Conservation (phyloP, 2,329 filamentous ascomycete species). For the Calonectria pseudoreteaudii region DNA sequence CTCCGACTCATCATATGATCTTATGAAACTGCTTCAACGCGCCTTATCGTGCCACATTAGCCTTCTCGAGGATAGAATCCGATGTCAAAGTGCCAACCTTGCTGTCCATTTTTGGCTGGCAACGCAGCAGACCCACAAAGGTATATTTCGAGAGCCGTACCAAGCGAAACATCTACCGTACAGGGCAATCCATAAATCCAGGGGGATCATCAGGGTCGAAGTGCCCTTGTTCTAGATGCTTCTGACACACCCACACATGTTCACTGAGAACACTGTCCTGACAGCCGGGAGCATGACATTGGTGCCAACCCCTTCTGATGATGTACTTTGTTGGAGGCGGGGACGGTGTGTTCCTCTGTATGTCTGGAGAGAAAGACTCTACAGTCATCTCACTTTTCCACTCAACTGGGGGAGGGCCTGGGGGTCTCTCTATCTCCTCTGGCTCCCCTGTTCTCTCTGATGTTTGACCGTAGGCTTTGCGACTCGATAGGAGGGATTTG, state of each 20-base stretch:
- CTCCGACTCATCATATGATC: not conserved
- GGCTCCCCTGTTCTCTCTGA: not conserved
- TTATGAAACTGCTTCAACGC: not conserved
- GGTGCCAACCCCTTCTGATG: conserved; percentile 8
- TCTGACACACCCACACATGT: conserved; percentile 17
- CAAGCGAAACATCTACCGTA: not conserved
- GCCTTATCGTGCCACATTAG: not conserved
- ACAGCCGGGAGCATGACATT: conserved; percentile 11
- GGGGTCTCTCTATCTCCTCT: not conserved
- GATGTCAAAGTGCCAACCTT: not conserved
- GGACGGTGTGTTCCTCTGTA: not conserved
- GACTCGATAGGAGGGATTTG: not conserved
- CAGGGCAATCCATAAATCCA: conserved; percentile 18
- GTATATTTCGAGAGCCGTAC: not conserved
- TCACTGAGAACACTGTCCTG: conserved; percentile 12
- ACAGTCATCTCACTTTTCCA: not conserved
- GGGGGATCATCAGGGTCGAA: conserved; percentile 20
- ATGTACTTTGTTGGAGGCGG: not conserved
- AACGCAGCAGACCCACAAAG: conserved; percentile 5
- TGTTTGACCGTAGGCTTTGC: not conserved
- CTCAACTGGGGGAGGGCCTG: not conserved
- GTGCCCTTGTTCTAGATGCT: conserved; percentile 16
- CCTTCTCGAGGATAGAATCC: not conserved
- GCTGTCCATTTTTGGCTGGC: not conserved
- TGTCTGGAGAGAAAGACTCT: not conserved